Evolutionary conservation across 441 rosid species (phyloP), one percentile per base, ranked within the genome.

Genomic region (Codiaeum variegatum): DNA sequence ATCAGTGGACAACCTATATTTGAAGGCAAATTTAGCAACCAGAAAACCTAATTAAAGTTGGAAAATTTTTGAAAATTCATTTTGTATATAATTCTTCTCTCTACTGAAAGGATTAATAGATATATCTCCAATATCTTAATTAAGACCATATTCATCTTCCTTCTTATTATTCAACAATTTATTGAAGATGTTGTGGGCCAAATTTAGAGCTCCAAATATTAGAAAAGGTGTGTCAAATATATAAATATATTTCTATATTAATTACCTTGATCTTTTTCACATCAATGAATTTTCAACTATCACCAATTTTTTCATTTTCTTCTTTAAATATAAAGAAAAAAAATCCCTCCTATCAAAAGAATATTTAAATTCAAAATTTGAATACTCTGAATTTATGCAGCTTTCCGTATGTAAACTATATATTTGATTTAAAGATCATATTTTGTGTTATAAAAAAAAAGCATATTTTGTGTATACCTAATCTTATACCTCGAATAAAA

Each of bases 131-230:
- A 54, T 29, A 16, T 31, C 38, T 31, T 31, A 10, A 52, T 8
- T 19, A 60, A 11, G 11, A 16, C 23, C 40, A 5, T 21, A 19
- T 6, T 12, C 10, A 8, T 38, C 21, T 47, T n/a, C 46, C 12
- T 59, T 19, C 23, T 29, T 71, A 12, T n/a, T 26, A 69, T 69
- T 24, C 58, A 66, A 24, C 15, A 67, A 38, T 52, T 73, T 64
- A 61, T 32, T 38, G 1, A 63, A 63, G 44, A 80, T 75, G 88
- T 77, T 73, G 84, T 77, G 82, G 83, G 70, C 76, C 69, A 80
- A 77, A 69, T 73, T 77, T 55, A 77, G 70, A 73, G 59, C 73
- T 70, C 61, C 78, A 34, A 82, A 68, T 36, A 36, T 46, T 74
- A 73, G 24, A 71, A 77, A 71, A 77, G 84, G 82, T 82, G 72